Conservation (phyloP, 2,329 filamentous ascomycete species). For the Atkinsonella texensis region DNA sequence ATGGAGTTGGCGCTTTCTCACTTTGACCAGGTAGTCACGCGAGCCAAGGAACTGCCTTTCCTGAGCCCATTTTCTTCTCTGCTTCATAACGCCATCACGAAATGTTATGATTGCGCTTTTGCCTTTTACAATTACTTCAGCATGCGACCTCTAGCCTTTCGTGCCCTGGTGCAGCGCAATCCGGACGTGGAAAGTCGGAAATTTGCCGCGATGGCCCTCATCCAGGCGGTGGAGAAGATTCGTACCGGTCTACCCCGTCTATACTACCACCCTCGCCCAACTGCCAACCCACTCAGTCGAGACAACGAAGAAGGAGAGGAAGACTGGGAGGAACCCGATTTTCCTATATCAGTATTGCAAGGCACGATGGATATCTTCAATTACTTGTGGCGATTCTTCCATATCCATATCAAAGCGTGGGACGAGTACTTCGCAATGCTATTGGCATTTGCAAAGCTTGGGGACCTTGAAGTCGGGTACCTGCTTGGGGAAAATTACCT, state of each 20-base stretch:
- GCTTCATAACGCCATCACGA: slow-evolving; percentile 33
- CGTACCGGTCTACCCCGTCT: slow-evolving; percentile 32
- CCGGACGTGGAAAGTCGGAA: slow-evolving; percentile 43
- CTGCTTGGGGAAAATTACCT: slow-evolving; percentile 53
- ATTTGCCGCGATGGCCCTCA: slow-evolving; percentile 37
- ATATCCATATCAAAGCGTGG: slow-evolving; percentile 54
- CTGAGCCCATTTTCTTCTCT: slow-evolving; percentile 44
- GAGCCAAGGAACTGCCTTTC: slow-evolving; percentile 55
- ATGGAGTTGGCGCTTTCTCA: slow-evolving; percentile 50
- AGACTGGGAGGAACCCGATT: slow-evolving; percentile 10
- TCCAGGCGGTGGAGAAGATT: slow-evolving; percentile 40
- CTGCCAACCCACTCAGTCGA: slow-evolving; percentile 2
- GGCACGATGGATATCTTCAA: slow-evolving; percentile 36
- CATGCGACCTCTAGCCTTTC: slow-evolving; percentile 42
- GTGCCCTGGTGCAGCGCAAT: slow-evolving; percentile 52
- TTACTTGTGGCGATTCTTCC: slow-evolving; percentile 50
- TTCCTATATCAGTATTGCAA: slow-evolving; percentile 14
- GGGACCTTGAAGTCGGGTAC: slow-evolving; percentile 41
- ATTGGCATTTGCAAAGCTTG: slow-evolving; percentile 50
- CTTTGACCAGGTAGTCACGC: slow-evolving; percentile 62
- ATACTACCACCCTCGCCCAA: slow-evolving; percentile 25
- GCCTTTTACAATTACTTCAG: slow-evolving; percentile 51
- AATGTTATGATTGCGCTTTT: slow-evolving; percentile 41
- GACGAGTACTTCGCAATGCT: slow-evolving; percentile 65
- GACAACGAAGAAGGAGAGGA: slow-evolving; percentile 18